A percentile compares a stretch with the other conserved stretches of the same genome.
These are phyloP conservation scores for Juncus effusus DNA, from an alignment of 176 grass and related monocot genomes.

Conservation along the genomic window DNA sequence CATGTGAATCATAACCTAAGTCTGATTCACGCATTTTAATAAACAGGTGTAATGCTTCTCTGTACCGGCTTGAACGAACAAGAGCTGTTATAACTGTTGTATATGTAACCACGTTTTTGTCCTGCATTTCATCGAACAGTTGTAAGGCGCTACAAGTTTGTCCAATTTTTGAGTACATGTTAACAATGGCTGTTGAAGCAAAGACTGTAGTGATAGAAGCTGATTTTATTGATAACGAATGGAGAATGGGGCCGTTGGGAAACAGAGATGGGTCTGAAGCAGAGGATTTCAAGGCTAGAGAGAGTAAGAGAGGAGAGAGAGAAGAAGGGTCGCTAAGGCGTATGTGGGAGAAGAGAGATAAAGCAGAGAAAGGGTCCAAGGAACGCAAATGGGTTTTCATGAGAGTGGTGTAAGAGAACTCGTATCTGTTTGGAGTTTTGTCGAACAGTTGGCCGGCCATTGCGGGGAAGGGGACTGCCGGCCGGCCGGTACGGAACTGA, in stretches of 20 bases:
- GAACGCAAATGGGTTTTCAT: too few species aligned
- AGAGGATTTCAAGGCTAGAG: conserved; percentile 47
- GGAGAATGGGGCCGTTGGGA: conserved; percentile 34
- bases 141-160: conserved; percentile 9
- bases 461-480: too few species aligned
- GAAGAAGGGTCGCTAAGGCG: conserved; percentile 14
- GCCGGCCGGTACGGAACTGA: too few species aligned
- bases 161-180: conserved; percentile 51
- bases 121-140: conserved; percentile 48
- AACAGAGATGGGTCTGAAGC: conserved; percentile 49
- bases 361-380: conserved; percentile 27
- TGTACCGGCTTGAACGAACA: conserved; percentile 30
- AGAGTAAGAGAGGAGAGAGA: conserved; percentile 39
- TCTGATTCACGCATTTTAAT: conserved; percentile 41
- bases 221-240: conserved; percentile 47
- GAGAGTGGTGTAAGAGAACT: conserved; percentile 47
- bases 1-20: conserved; percentile 44
- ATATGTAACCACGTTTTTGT: conserved; percentile 47
- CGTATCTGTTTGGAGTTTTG: conserved; percentile 35
- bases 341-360: conserved; percentile 47
- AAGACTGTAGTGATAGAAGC: conserved; percentile 34
- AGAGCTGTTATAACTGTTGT: conserved; percentile 47
- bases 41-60: conserved; percentile 49
- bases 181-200: conserved; percentile 40
- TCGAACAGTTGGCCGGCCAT: conserved; percentile 33